Conservation (phyloP, 805 yeast genomes). For the Barnettozyma californica region DNA sequence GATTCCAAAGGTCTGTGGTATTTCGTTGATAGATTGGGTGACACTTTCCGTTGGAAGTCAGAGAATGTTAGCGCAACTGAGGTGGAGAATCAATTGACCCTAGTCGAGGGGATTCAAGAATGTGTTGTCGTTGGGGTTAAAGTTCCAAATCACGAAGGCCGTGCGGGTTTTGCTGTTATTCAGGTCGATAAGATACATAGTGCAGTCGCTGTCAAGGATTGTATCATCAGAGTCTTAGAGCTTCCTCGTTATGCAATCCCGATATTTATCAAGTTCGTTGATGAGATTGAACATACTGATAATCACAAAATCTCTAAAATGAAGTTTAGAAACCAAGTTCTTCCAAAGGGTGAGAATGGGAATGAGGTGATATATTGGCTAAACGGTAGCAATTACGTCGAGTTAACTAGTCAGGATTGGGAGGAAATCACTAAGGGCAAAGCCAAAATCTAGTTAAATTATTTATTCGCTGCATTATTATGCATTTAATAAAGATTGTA, state of each 20-base stretch:
- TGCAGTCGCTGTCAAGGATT: slow-evolving; percentile 30
- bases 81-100: slow-evolving; percentile 69
- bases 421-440: slow-evolving; percentile 23
- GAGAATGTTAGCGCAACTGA: slow-evolving; percentile 93
- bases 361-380: slow-evolving; percentile 69
- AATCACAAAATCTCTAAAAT: slow-evolving; percentile 80
- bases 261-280: slow-evolving; percentile 65
- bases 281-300: slow-evolving; percentile 59
- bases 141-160: slow-evolving; percentile 86
- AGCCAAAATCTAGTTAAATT: slow-evolving; percentile 12
- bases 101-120: slow-evolving; percentile 41
- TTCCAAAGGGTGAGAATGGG: slow-evolving; percentile 62
- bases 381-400: slow-evolving; percentile 47
- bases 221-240: slow-evolving; percentile 35
- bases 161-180: slow-evolving; percentile 86
- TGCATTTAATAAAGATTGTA: background rate
- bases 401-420: slow-evolving; percentile 58
- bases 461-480: no score
- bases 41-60: slow-evolving; percentile 94
- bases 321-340: slow-evolving; percentile 56
- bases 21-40: slow-evolving; percentile 91
- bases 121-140: slow-evolving; percentile 84
- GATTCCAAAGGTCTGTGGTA: slow-evolving; percentile 68
- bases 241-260: slow-evolving; percentile 88
- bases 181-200: slow-evolving; percentile 38